Evolutionary conservation across 805 yeast genomes (phyloP).

Genomic region (Hanseniaspora meyeri): DNA sequence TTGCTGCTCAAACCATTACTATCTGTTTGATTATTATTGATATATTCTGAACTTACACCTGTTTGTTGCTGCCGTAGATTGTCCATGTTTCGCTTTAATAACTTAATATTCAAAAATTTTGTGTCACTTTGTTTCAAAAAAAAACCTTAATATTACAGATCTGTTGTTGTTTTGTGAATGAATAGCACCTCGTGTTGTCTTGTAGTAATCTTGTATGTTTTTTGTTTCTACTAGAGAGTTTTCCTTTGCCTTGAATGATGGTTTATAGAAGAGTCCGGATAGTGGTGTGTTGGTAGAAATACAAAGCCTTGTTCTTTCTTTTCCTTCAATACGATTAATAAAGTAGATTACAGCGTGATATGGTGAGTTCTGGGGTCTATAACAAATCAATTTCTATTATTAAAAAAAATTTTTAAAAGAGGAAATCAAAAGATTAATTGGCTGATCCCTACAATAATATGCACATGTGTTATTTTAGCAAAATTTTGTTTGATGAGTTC

Average conservation of each 20-base stretch:
- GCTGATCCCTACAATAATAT: neutral
- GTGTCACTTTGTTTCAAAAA: too few relatives aligned
- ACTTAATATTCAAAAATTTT: neutral
- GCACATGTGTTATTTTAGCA: neutral
- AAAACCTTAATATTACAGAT: too few relatives aligned
- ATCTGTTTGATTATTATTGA: neutral
- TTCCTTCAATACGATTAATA: too few relatives aligned
- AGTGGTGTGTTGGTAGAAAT: neutral
- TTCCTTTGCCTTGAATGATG: neutral
- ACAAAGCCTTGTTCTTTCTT: neutral
- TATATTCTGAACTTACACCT: conserved; percentile 1
- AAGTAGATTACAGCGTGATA: too few relatives aligned
- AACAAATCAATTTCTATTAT: too few relatives aligned
- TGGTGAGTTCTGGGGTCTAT: too few relatives aligned
- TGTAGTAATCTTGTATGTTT: neutral
- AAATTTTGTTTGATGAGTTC: neutral
- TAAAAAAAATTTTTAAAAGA: too few relatives aligned
- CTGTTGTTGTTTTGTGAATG: neutral
- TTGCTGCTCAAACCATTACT: neutral
- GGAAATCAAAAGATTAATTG: neutral
- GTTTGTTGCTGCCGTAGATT: conserved; percentile 7
- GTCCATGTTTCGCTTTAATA: neutral
- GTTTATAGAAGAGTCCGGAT: neutral
- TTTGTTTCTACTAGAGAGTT: neutral
- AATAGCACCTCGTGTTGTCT: too few relatives aligned